Base-by-base conservation (phyloP, 768 basidiomycete genomes). In the Russula foetens region DNA sequence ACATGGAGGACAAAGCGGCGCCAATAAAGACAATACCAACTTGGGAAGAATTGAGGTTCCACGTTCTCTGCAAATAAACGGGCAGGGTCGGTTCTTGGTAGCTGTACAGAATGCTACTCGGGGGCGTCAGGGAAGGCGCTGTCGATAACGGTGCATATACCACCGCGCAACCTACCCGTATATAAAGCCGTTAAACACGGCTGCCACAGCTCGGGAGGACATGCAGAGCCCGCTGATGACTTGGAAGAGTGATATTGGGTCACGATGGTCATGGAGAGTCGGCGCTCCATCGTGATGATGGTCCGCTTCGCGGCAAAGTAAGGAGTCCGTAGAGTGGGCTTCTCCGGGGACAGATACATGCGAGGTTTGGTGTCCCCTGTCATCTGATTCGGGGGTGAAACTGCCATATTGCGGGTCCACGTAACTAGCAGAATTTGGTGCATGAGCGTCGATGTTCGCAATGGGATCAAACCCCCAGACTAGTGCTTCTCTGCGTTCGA, bases 11-110 rank as follows among this genome's bases (percentile, higher is more conserved):
- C 7, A 86, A 71, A 26, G 85, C 80, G 9, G 79, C 78, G 8
- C 82, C 86, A 58, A 90, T 72, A 68, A 84, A 85, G 17, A 87
- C 78, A n/a, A 89, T 66, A 8, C 88, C 88, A 11, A 87, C 83
- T 68, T 72, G 68, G 2, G 70, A 66, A 1, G 73, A 68, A 59
- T 69, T 56, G 38, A 75, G 67, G 7, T 67, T 66, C 66, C 71
- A 77, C 6, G 69, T 66, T 7, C 64, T 63, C 52, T 74, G 70
- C 21, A 76, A 57, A 53, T 74, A 68, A 23, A 77, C 66, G 0
- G 75, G 75, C 0, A 76, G 59, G 15, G 72, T 71, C 1, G 75
- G 72, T 46, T 76, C 75, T 51, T 68, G 63, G 8, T 63, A 60
- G 17, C 68, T 68, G 57, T 66, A 71, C 17, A 70, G 52, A 48